Evolutionary conservation across 1,139 yeast genomes (phyloP).

Genomic region (Debaryomycetaceae sp.): DNA sequence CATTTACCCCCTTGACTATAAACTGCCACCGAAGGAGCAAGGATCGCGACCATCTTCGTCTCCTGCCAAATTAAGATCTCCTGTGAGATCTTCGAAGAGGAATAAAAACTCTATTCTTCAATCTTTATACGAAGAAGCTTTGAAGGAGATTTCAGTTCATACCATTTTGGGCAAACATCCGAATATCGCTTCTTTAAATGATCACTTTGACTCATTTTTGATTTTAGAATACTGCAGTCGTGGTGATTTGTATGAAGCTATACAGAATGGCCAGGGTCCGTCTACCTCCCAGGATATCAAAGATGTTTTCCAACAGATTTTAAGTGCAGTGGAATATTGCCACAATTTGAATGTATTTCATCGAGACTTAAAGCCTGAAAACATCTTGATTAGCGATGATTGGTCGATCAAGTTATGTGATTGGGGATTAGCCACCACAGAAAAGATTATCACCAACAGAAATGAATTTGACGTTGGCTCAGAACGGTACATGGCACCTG

Average conservation of each 20-base stretch:
- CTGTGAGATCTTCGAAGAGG: slow-evolving; percentile 7
- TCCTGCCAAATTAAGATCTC: slow-evolving; percentile 33
- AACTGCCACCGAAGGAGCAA: slow-evolving; percentile 28
- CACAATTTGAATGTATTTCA: slow-evolving; percentile 75
- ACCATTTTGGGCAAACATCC: slow-evolving; percentile 62
- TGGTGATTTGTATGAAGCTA: slow-evolving; percentile 93
- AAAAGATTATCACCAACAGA: slow-evolving; percentile 45
- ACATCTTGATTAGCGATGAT: slow-evolving; percentile 73
- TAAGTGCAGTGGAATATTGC: slow-evolving; percentile 75
- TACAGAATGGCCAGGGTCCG: slow-evolving; percentile 79
- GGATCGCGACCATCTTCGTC: slow-evolving; percentile 32
- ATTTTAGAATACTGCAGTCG: slow-evolving; percentile 84
- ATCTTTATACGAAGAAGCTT: slow-evolving; percentile 58
- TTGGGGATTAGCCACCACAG: slow-evolving; percentile 87
- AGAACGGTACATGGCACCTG: slow-evolving; percentile 98
- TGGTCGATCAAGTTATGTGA: slow-evolving; percentile 83
- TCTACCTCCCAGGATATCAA: slow-evolving; percentile 70
- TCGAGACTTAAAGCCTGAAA: slow-evolving; percentile 89
- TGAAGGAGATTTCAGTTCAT: slow-evolving; percentile 76
- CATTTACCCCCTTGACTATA: slow-evolving; percentile 52
- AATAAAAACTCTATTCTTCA: slow-evolving; percentile 27
- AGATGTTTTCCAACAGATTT: slow-evolving; percentile 71
- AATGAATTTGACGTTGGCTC: slow-evolving; percentile 88
- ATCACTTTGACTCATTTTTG: slow-evolving; percentile 76
- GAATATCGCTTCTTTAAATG: slow-evolving; percentile 65